These are phyloP conservation scores for Exophiala alcalophila DNA, from an alignment of 2,329 filamentous ascomycete genomes.

Conservation along the genomic window DNA sequence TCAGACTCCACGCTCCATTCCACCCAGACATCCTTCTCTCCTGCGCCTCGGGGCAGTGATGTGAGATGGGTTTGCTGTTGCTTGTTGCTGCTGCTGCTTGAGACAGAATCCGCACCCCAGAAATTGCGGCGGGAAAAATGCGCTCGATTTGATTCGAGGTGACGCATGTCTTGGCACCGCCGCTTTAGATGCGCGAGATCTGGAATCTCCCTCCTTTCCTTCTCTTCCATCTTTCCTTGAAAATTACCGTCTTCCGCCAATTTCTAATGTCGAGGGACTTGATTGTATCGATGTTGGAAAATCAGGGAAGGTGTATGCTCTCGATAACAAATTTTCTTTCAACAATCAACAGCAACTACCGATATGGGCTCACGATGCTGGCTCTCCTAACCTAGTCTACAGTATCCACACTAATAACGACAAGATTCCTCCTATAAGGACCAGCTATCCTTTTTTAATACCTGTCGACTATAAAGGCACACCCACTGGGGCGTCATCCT, in stretches of 20 bases:
- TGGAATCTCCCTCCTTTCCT: too few relatives aligned
- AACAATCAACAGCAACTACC: too few relatives aligned
- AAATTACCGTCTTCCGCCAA: not conserved
- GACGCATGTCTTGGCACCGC: not conserved
- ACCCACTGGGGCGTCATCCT: too few relatives aligned
- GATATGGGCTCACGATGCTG: too few relatives aligned
- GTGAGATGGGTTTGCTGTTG: not conserved
- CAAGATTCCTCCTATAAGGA: too few relatives aligned
- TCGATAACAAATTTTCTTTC: conserved; percentile 8
- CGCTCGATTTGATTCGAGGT: not conserved
- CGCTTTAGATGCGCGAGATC: too few relatives aligned
- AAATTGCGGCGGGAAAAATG: not conserved
- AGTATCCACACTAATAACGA: too few relatives aligned
- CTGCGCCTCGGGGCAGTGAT: not conserved
- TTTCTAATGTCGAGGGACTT: conserved; percentile 6
- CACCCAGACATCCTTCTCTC: conserved; percentile 14
- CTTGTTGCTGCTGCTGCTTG: not conserved
- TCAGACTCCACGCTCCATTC: conserved; percentile 6
- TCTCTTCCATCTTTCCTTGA: too few relatives aligned
- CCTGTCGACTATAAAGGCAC: too few relatives aligned
- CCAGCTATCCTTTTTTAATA: too few relatives aligned
- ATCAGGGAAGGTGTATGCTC: conserved; percentile 17
- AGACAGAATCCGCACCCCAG: not conserved
- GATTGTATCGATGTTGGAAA: conserved; percentile 16
- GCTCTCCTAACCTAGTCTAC: too few relatives aligned